Conservation (phyloP, 306 rosid species). For the Gynostemma pentaphyllum region DNA sequence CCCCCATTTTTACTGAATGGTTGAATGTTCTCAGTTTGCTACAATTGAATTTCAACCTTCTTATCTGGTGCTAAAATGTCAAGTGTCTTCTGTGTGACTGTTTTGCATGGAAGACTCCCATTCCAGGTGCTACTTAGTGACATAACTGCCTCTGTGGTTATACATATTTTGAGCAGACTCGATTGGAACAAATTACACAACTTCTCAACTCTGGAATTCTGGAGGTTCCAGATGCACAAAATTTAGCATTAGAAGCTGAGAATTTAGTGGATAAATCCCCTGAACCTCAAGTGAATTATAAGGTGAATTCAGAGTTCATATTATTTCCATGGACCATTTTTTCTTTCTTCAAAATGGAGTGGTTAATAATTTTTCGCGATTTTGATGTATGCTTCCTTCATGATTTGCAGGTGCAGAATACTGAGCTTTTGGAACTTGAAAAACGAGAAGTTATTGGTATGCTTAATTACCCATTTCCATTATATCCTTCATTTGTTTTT, state of each 20-base stretch:
- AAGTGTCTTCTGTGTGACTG: constrained; percentile 31
- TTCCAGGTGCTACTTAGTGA: constrained; percentile 49
- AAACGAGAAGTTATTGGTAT: constrained; percentile 73
- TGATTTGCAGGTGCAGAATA: constrained; percentile 23
- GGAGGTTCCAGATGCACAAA: constrained; percentile 25
- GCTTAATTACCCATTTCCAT: constrained; percentile 18
- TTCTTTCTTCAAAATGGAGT: neutral
- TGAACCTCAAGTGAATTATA: constrained; percentile 22
- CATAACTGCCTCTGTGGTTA: constrained; percentile 42
- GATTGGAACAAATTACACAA: constrained; percentile 71
- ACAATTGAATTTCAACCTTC: constrained; percentile 22
- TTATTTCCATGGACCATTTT: constrained; percentile 6
- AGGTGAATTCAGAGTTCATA: constrained; percentile 32
- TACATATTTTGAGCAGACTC: constrained; percentile 60
- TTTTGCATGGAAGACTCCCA: constrained; percentile 28
- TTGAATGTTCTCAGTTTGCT: constrained; percentile 14
- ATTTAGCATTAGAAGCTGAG: constrained; percentile 21
- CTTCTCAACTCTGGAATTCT: constrained; percentile 43
- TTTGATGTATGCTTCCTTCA: constrained; percentile 12
- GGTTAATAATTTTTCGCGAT: neutral
- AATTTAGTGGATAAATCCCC: constrained; percentile 20
- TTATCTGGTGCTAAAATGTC: constrained; percentile 22
- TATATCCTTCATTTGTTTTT: constrained; percentile 3
- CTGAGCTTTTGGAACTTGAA: constrained; percentile 67
- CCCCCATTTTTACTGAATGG: neutral